Evolutionary conservation across 192 early-diverging fungal genomes (phyloP).

Genomic region (Entomortierella chlamydospora): DNA sequence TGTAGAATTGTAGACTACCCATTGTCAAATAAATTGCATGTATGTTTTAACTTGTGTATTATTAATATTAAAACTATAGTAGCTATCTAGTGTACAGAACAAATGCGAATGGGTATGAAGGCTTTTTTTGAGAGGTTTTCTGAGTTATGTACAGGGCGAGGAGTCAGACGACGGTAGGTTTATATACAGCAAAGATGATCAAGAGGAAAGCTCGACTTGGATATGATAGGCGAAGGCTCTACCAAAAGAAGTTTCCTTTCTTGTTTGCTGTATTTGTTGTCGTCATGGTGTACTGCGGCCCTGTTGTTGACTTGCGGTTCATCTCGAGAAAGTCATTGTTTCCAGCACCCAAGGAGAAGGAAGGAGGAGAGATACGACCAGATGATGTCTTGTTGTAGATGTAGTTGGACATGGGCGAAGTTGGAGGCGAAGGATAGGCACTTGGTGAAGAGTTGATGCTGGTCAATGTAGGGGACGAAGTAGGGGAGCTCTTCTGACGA

Average conservation of each 20-base stretch:
- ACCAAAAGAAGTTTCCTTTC: constrained; percentile 50
- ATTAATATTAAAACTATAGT: not conserved
- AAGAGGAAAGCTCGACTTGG: too few species aligned
- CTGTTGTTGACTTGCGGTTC: constrained; percentile 44
- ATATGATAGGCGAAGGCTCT: too few species aligned
- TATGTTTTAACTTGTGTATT: too few species aligned
- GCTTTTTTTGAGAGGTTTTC: not conserved
- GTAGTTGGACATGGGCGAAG: constrained; percentile 49
- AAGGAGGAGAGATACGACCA: constrained; percentile 49
- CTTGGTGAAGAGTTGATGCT: constrained; percentile 23
- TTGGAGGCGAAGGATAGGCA: constrained; percentile 42
- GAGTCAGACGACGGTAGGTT: not conserved
- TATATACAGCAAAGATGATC: not conserved
- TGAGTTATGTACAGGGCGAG: constrained; percentile 1
- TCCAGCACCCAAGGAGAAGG: constrained; percentile 30
- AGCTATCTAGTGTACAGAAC: not conserved
- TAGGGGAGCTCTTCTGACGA: constrained; percentile 30
- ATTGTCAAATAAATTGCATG: not conserved
- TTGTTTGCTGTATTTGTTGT: constrained; percentile 29
- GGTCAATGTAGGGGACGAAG: constrained; percentile 44
- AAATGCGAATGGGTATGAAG: not conserved
- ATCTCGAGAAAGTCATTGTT: constrained; percentile 12
- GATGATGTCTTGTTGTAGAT: constrained; percentile 47
- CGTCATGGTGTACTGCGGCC: constrained; percentile 42
- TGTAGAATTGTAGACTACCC: too few species aligned